Evolutionary conservation across 179 eudicot genomes (phyloP).

Genomic region (Silene vulgaris): DNA sequence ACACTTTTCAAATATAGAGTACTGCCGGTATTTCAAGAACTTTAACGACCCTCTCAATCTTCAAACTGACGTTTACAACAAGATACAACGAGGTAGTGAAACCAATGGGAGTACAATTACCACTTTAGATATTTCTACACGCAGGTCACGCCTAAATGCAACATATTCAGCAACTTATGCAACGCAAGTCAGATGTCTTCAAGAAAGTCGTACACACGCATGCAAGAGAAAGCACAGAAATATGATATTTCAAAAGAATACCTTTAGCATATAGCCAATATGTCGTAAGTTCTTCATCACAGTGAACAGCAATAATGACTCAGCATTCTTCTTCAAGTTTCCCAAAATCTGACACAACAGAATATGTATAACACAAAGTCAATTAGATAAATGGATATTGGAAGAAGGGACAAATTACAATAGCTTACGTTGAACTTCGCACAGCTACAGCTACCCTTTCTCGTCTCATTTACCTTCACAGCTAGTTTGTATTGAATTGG

Average conservation of each 20-base stretch:
- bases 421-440: too few species aligned
- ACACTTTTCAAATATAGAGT: neutral
- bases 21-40: neutral
- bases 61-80: neutral
- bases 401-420: neutral
- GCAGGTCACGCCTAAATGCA: neutral
- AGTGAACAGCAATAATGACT: constrained; percentile 69
- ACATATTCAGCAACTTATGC: neutral
- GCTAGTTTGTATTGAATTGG: too few species aligned
- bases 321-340: constrained; percentile 59
- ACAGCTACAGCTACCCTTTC: neutral
- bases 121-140: neutral
- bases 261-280: constrained; percentile 76
- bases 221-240: constrained; percentile 9
- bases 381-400: neutral
- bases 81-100: neutral
- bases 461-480: neutral
- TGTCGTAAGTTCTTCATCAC: constrained; percentile 60
- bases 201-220: neutral
- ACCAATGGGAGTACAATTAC: neutral
- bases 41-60: neutral
- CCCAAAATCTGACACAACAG: constrained; percentile 58
- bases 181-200: neutral
- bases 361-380: neutral
- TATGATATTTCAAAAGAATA: constrained; percentile 21